Evolutionary conservation across 2,329 filamentous ascomycete species (phyloP), one percentile per base, ranked within the genome.

Genomic region (Thermoascus crustaceus): DNA sequence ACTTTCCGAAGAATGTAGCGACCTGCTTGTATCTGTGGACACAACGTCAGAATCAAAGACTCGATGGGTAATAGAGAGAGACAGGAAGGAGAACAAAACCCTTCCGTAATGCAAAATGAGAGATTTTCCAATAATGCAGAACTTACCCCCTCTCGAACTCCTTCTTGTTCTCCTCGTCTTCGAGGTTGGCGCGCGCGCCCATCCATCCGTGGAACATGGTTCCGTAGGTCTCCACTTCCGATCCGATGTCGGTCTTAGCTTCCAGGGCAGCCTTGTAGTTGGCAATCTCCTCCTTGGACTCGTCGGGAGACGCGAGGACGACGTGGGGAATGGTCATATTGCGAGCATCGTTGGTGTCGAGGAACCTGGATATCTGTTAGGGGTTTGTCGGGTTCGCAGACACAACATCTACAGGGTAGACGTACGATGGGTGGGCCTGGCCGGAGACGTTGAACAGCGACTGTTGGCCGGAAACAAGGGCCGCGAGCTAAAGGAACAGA

Each of bases 161-260:
- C 57, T 72, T 74, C 51, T 76, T 72, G 26, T 67, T 69, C 27
- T 60, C 61, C 32, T 67, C 60, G 30, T 80, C 64, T 21, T 68
- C 64, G 19, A 84, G 61, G 49, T 82, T 63, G 0, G 72, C 68
- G 17, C 79, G 71, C 1, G 80, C 79, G 1, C 75, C 77, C 80
- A 84, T 85, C 78, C 79, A 85, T 29, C 80, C 80, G 58, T 85
- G 80, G 52, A 78, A 71, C 68, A 82, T 80, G 49, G 76, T 76
- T 16, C 50, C 48, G 50, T 82, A 84, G n/a, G 57, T 76, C 65
- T 84, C 78, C 35, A 82, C 71, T 38, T 67, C 48, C 43, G 78
- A 69, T 50, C 77, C 76, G 39, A 72, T 60, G 2, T 63, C 71
- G n/a, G 54, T 61, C 24, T 60, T 63, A 2, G 38, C 40, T 16